Base-by-base conservation (phyloP, 2,329 filamentous ascomycete species). In the Paecilomyces sp. region DNA sequence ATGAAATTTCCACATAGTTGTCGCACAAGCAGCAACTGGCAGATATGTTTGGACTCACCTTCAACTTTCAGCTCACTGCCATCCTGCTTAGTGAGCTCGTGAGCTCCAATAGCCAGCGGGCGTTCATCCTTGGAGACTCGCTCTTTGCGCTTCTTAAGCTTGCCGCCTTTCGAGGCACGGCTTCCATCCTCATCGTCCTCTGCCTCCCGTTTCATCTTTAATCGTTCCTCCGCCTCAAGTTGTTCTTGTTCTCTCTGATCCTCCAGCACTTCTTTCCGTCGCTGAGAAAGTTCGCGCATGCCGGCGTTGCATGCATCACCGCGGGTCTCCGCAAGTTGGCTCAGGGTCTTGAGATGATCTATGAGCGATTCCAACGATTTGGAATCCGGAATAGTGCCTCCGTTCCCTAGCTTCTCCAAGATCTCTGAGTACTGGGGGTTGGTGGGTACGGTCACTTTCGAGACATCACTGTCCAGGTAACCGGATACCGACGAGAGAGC, bases 91-190 rank as follows among this genome's bases (percentile, higher is more conserved):
- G 84, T 81, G 30, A 88, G 60, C 57, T 82, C 83, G 75, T 88
- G 86, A 13, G 86, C 85, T 54, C 86, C 86, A 63, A 86, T 81
- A 34, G 80, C 79, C 57, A 83, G 76, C 25, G 84, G 84, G 52
- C 84, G 77, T 58, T 85, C 82, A 62, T 89, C 85, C 61, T 83
- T 84, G 33, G 83, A 76, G 60, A 87, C 85, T 7, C 84, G 79
- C 25, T 88, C 89, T 76, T 91, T 92, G 71, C 89, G 87, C 79
- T 90, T 92, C 81, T 90, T 92, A 64, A 88, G 82, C 73, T 92
- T 92, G 25, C 80, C 77, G 50, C 75, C 77, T 70, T 84, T 83
- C 67, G 84, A 69, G 30, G 73, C 74, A 74, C 80, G 71, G 52
- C 68, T 67, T 56, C 75, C 67, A 60, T 81, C 75, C 54, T 78